Percentiles rank a stretch among this genome's conserved stretches.
Conservation (phyloP, 2,329 filamentous ascomycete genomes). For the Akanthomyces lecanii region DNA sequence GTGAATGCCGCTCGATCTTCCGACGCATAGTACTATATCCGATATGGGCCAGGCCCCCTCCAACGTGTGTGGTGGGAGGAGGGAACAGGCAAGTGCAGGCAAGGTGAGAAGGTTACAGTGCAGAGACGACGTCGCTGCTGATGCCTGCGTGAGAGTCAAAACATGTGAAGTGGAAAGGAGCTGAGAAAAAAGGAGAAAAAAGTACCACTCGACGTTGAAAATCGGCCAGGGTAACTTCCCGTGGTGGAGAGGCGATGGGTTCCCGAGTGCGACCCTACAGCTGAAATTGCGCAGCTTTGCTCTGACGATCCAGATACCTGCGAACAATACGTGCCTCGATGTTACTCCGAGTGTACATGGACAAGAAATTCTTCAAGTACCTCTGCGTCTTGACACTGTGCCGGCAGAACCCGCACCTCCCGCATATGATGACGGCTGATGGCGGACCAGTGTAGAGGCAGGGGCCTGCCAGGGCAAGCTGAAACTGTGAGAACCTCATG, state of each 20-base stretch:
- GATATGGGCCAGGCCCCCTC: not conserved
- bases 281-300: not conserved
- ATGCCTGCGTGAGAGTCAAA: not conserved
- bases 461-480: no score
- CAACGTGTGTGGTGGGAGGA: not conserved
- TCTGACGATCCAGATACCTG: not conserved
- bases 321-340: not conserved
- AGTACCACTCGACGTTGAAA: not conserved
- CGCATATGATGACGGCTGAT: not conserved
- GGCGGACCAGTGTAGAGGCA: no score
- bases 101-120: not conserved
- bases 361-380: no score
- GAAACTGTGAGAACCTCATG: no score
- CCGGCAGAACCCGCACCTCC: not conserved
- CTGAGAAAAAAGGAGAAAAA: not conserved
- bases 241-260: not conserved
- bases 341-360: no score
- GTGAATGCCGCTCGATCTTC: slow-evolving; percentile 13
- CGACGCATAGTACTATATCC: slow-evolving; percentile 11
- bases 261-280: slow-evolving; percentile 2
- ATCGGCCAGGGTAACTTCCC: not conserved
- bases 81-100: not conserved
- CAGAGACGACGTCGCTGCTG: not conserved
- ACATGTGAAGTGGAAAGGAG: not conserved
- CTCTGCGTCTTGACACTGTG: not conserved